Base-by-base conservation (phyloP, 352 stramenopile species). In the Pythium utonaiense region DNA sequence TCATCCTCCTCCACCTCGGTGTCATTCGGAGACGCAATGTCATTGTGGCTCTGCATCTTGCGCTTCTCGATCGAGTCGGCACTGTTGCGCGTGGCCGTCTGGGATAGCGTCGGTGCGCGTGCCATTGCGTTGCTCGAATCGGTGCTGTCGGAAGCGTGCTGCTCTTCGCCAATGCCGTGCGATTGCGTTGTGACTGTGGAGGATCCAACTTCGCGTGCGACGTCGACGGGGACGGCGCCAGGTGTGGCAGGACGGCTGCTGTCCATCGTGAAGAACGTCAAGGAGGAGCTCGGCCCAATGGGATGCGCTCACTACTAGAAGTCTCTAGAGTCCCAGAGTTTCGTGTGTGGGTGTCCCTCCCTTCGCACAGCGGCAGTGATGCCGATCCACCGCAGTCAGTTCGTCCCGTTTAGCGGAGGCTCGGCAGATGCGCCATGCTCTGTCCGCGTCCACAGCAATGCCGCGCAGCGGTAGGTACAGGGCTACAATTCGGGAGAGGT, bases 1-100 rank as follows among this genome's bases (percentile, higher is more conserved):
- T 64, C 45, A 34, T 74, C 71, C 10, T 66, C 63, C 21, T 74
- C 63, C 44, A 57, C 33, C 16, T 70, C 64, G 21, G 64, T 71
- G 53, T 71, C 64, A 30, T 67, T 58, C 1, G 53, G 57, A 5
- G 64, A 66, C 12, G 41, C 51, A 14, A 63, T 54, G 21, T 64
- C 36, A 6, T 57, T 57, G 31, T 51, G 51, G 3, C 19, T 9
- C 27, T 22, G 25, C 42, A 57, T 49, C 42, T 38, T 49, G 13
- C 25, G 47, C 19, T 56, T 56, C n/a, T 36, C 48, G 22, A 36
- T 41, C 24, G 8, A 25, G 21, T 62, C 31, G 22, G 47, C 45
- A 30, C 38, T 53, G 27, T 24, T 56, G 48, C 31, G 28, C 8
- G n/a, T 57, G 3, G 38, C 33, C 14, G 28, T 14, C 38, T 64